Conservation (phyloP, 768 basidiomycete species). For the Leccinum subgranulosum region DNA sequence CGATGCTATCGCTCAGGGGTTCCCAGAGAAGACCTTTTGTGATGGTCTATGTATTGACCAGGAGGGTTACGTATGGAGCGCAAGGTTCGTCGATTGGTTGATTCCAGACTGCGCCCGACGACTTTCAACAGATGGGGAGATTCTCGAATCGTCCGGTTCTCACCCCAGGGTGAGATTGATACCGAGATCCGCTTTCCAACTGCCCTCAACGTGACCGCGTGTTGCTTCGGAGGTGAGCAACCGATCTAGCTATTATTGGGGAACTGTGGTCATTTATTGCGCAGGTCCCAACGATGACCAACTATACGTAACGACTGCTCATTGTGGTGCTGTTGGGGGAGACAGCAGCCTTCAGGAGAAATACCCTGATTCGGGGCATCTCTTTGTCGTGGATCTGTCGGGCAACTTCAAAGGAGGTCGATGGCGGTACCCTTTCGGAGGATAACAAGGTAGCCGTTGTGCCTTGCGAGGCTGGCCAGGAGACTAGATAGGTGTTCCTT, state of each 20-base stretch:
- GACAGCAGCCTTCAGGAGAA: conserved; percentile 37
- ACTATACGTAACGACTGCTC: conserved; percentile 52
- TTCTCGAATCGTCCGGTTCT: conserved; percentile 55
- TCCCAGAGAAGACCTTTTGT: conserved; percentile 48
- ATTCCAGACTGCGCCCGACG: neutral
- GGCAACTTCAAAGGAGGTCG: conserved; percentile 23
- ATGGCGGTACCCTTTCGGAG: conserved; percentile 24
- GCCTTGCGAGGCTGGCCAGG: too few species aligned
- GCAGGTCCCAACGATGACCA: conserved; percentile 59
- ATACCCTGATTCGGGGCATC: conserved; percentile 35
- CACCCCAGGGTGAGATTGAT: conserved; percentile 50
- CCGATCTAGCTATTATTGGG: conserved; percentile 2
- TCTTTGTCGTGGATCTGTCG: conserved; percentile 33
- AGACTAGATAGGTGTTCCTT: neutral
- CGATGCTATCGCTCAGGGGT: conserved; percentile 53
- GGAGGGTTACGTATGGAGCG: conserved; percentile 66
- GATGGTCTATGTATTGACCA: conserved; percentile 67
- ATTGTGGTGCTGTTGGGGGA: conserved; percentile 58
- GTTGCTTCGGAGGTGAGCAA: conserved; percentile 53
- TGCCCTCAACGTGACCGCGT: conserved; percentile 63
- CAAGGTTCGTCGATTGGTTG: conserved; percentile 36
- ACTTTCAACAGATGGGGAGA: conserved; percentile 55
- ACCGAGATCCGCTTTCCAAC: conserved; percentile 57
- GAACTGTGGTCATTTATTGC: neutral
- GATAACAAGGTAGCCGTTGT: conserved; percentile 3